A percentile compares a stretch with the other conserved stretches of the same genome.
These are phyloP conservation scores for Erucastrum elatum DNA, from an alignment of 345 rosid species.

Conservation along the genomic window DNA sequence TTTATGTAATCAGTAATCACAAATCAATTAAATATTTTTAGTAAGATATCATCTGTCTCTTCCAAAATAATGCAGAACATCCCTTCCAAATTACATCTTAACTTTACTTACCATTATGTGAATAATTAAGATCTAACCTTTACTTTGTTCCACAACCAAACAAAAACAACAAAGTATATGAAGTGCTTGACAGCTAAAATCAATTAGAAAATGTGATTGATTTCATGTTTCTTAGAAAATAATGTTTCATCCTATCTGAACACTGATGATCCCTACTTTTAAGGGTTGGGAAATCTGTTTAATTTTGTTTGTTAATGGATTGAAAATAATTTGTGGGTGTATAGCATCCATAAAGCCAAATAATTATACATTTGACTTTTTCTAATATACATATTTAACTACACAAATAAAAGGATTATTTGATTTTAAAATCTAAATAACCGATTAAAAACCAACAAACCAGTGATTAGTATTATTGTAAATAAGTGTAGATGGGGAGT, in stretches of 20 bases:
- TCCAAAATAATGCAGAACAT: conserved; percentile 4
- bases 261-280: not conserved
- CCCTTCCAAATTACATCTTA: not conserved
- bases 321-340: not conserved
- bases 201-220: not conserved
- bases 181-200: not conserved
- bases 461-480: not conserved
- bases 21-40: conserved; percentile 6
- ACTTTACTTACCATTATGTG: not conserved
- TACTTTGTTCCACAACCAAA: not conserved
- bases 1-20: conserved; percentile 26
- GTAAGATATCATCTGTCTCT: conserved; percentile 15
- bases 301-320: not conserved
- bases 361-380: not conserved
- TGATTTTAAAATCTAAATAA: not conserved
- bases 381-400: not conserved
- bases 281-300: not conserved
- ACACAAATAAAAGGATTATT: not conserved
- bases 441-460: not conserved
- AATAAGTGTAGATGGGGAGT: not conserved
- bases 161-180: not conserved
- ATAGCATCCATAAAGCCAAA: not conserved
- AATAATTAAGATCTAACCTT: not conserved
- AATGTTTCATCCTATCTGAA: not conserved
- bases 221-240: not conserved